Conservation (phyloP, 2,329 filamentous ascomycete genomes). For the Sarocladiaceae sp. region DNA sequence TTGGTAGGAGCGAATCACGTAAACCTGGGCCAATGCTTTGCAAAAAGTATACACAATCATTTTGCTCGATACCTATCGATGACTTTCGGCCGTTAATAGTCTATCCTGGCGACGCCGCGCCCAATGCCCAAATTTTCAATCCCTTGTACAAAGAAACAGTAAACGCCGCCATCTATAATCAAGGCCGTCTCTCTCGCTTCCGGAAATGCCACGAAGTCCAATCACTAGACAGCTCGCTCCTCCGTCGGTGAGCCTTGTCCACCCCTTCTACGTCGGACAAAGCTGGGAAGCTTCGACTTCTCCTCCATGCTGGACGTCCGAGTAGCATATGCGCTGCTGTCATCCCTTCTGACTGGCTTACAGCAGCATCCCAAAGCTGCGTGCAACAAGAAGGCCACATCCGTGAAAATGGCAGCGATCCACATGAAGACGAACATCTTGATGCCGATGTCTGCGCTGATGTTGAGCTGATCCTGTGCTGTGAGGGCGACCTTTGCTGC, state of each 20-base stretch:
- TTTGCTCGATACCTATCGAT: no score
- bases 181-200: not conserved
- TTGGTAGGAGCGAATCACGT: no score
- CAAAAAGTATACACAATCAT: no score
- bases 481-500: constrained; percentile 77
- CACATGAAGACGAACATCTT: constrained; percentile 89
- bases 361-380: constrained; percentile 76
- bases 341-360: constrained; percentile 21
- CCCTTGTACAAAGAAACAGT: not conserved
- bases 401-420: constrained; percentile 64
- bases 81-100: no score
- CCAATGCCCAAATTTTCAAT: not conserved
- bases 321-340: constrained; percentile 6
- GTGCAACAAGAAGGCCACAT: constrained; percentile 71
- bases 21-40: no score
- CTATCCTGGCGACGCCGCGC: not conserved
- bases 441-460: constrained; percentile 62
- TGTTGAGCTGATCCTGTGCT: constrained; percentile 69
- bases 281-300: constrained; percentile 22
- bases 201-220: not conserved
- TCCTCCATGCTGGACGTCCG: constrained; percentile 15
- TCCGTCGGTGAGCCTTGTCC: constrained; percentile 10
- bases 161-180: not conserved
- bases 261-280: constrained; percentile 23
- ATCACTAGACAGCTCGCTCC: not conserved